Conservation (phyloP, 306 rosid genomes). For the Castanea sativa region DNA sequence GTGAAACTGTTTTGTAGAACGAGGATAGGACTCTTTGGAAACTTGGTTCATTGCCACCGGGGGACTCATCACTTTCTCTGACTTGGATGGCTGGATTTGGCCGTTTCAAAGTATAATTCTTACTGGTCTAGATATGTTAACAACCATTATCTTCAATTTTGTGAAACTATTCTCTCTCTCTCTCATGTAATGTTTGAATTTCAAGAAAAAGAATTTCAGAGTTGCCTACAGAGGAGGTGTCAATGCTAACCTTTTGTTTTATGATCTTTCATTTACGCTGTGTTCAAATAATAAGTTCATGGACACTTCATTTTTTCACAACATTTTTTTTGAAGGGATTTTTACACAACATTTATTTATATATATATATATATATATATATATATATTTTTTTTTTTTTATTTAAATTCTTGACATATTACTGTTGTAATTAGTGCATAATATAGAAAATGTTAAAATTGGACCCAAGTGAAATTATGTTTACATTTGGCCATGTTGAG, state of each 20-base stretch:
- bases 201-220: constrained; percentile 1
- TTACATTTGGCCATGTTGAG: too few relatives aligned
- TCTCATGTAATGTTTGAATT: not conserved
- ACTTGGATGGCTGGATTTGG: constrained; percentile 88
- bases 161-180: constrained; percentile 27
- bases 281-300: not conserved
- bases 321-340: too few relatives aligned
- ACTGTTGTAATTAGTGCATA: too few relatives aligned
- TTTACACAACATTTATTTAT: too few relatives aligned
- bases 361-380: too few relatives aligned
- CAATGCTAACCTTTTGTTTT: not conserved
- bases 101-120: constrained; percentile 83
- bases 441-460: too few relatives aligned
- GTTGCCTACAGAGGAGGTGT: not conserved
- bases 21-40: constrained; percentile 97
- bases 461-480: too few relatives aligned
- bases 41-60: constrained; percentile 87
- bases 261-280: not conserved
- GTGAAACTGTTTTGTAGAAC: constrained; percentile 53
- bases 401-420: too few relatives aligned
- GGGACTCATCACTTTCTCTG: constrained; percentile 84
- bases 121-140: constrained; percentile 88
- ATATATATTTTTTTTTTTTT: too few relatives aligned
- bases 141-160: constrained; percentile 65
- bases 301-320: too few relatives aligned